phyloP scores from a whole-genome alignment of 169 alveolate genomes.

The Cystoisospora suis region DNA sequence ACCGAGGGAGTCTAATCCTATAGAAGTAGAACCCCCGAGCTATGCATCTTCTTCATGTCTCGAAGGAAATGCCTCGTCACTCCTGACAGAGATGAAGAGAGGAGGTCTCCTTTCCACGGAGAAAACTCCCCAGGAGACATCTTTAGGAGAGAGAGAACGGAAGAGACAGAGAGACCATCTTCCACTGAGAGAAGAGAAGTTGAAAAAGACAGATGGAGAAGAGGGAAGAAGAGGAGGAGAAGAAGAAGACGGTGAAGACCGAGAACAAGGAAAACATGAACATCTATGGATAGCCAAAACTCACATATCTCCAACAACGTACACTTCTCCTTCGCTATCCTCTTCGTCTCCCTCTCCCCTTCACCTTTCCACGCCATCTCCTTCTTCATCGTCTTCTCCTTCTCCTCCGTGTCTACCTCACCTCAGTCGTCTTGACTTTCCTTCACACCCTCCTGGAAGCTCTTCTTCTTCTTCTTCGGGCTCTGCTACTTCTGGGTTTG shows the following conservation, averaged over 20 bases:
- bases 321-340: neutral
- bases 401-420: neutral
- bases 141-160: neutral
- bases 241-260: neutral
- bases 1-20: too few species aligned
- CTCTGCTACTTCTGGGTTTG: neutral
- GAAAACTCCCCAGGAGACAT: neutral
- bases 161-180: neutral
- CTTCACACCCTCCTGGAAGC: neutral
- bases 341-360: neutral
- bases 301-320: too few species aligned
- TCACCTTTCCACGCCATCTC: neutral
- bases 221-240: neutral
- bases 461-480: neutral
- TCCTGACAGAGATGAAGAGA: too few species aligned
- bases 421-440: neutral
- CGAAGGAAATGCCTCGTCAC: too few species aligned
- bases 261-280: neutral
- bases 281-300: neutral
- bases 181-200: neutral
- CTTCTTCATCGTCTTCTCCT: neutral
- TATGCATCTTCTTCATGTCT: too few species aligned
- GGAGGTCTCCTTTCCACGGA: too few species aligned
- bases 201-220: neutral
- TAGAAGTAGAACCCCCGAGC: too few species aligned